Percentiles rank a stretch among this genome's conserved stretches.
Evolutionary conservation across 176 grass and related monocot genomes (phyloP).

Genomic region (Juncus inflexus): DNA sequence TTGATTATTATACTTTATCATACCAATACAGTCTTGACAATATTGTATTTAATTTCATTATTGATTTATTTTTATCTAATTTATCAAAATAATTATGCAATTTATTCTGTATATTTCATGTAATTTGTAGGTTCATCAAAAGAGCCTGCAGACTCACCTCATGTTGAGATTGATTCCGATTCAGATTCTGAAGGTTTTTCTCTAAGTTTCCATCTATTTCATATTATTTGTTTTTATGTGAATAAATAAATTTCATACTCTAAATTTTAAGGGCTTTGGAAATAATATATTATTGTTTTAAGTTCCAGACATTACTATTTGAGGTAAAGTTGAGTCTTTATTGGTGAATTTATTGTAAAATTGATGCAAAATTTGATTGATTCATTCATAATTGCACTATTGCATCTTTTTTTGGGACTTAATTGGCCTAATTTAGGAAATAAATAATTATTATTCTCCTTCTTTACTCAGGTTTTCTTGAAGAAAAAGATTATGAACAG

Average conservation of each 20-base stretch:
- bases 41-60: neutral
- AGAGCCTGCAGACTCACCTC: conserved; percentile 3
- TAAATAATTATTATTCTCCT: conserved; percentile 5
- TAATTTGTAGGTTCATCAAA: conserved; percentile 2
- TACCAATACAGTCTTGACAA: neutral
- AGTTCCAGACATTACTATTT: neutral
- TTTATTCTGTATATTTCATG: conserved; percentile 19
- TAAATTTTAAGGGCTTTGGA: neutral
- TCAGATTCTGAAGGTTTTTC: conserved; percentile 70
- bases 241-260: neutral
- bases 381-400: neutral
- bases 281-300: neutral
- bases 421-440: conserved; percentile 20
- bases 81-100: neutral
- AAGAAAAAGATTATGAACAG: conserved; percentile 36
- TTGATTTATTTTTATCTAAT: neutral
- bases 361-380: neutral
- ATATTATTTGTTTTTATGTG: too few species aligned
- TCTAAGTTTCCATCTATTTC: too few species aligned
- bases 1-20: conserved; percentile 1
- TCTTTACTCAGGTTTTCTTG: conserved; percentile 54
- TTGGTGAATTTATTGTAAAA: neutral
- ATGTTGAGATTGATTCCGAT: conserved; percentile 44
- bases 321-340: conserved; percentile 6
- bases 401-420: conserved; percentile 21